Base-by-base conservation (phyloP, 768 basidiomycete genomes). In the Rhizopogon vesiculosus region DNA sequence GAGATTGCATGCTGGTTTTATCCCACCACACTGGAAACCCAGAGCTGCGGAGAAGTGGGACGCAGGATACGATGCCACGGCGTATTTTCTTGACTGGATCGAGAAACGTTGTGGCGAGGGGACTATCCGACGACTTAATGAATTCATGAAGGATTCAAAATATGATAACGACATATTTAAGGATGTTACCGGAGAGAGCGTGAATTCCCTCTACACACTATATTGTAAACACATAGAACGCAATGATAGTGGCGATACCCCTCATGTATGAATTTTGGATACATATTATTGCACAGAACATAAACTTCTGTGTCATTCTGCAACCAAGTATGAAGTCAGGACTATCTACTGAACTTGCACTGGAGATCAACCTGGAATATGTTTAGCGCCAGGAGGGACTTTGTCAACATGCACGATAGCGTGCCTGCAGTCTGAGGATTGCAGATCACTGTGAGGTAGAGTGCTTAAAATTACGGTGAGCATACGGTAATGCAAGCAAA, bases 51-150 rank as follows among this genome's bases (percentile, higher is more conserved):
- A 76, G 42, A 69, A 66, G 31, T 91, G 90, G 90, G 89, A 92
- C 58, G 83, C 78, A 18, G 90, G 90, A 13, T 92, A 91, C 66
- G 81, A 83, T 41, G 77, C 74, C 28, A 92, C 89, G 2, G 89
- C 78, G 2, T 91, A 80, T 66, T 91, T 92, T 63, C 79, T 91
- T 52, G 79, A 82, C 51, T 91, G 87, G 87, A 55, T 74, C 57
- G 84, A 89, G 64, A 69, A 64, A 18, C 73, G 75, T 18, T 78
- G 80, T 55, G 81, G 84, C 10, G 67, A 70, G 15, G 82, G 82
- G 18, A 78, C 80, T 9, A 69, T 91, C 9, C 76, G 74, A 42
- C 76, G 77, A 62, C 73, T 92, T 38, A 91, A 91, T 57, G 74
- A 63, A 28, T 63, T 67, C 33, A 70, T 90, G 74, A 76, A 75